These are phyloP conservation scores for Quercus engelmannii DNA, from an alignment of 306 rosid genomes.

Conservation along the genomic window DNA sequence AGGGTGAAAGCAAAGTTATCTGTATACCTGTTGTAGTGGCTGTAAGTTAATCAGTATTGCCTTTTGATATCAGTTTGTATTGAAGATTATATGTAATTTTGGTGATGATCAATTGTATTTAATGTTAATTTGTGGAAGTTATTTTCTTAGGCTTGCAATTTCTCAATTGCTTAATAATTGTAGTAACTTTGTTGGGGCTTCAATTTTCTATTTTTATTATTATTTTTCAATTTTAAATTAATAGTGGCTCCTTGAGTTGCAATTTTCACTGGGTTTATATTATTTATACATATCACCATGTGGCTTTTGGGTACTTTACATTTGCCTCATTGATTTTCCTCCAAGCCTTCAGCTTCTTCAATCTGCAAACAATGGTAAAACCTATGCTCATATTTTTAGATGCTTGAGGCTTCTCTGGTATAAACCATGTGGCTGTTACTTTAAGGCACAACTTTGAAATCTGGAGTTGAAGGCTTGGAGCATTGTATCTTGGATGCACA, in stretches of 20 bases:
- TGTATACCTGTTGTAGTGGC: conserved; percentile 83
- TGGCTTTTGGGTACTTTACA: background rate
- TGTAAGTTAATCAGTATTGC: conserved; percentile 43
- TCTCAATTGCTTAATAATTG: background rate
- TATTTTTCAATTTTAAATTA: background rate
- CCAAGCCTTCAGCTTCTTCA: background rate
- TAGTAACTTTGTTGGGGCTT: background rate
- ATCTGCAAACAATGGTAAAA: background rate
- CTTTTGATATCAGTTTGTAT: background rate
- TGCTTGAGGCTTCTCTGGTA: background rate
- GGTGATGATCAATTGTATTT: background rate
- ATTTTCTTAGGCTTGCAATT: background rate
- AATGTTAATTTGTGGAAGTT: background rate
- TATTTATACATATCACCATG: background rate
- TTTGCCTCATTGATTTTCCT: background rate
- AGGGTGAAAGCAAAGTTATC: conserved; percentile 67
- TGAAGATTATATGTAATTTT: background rate
- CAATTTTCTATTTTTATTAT: background rate
- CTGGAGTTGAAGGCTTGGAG: background rate
- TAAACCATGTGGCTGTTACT: background rate
- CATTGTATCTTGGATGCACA: background rate
- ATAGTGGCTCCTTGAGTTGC: background rate
- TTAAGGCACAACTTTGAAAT: background rate
- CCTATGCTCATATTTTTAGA: background rate
- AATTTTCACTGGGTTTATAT: background rate